phyloP scores from a whole-genome alignment of 495 filamentous ascomycete genomes.

The Aspergillus mulundensis region DNA sequence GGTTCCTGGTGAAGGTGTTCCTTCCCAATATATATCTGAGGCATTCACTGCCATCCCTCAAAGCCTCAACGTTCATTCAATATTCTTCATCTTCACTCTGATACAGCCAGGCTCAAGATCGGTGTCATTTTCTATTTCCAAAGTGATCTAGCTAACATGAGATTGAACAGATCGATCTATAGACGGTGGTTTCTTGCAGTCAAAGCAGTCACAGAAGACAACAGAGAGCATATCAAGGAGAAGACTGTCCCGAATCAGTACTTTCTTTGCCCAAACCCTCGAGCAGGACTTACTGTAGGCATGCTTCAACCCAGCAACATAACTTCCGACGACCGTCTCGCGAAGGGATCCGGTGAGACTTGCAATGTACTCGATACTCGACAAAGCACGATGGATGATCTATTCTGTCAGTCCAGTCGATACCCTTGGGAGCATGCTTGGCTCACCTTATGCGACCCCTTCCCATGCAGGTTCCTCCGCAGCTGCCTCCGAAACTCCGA shows the following conservation, averaged over 20 bases:
- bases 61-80: no score
- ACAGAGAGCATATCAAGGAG: constrained; percentile 27
- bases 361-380: constrained; percentile 35
- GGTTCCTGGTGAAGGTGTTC: no score
- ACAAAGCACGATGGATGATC: constrained; percentile 36
- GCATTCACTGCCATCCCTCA: no score
- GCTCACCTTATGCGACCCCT: constrained; percentile 25
- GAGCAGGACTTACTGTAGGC: constrained; percentile 31
- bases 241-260: constrained; percentile 22
- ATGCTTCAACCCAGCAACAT: constrained; percentile 32
- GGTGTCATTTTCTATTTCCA: no score
- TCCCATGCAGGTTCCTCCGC: constrained; percentile 23
- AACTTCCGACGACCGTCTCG: constrained; percentile 34
- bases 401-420: constrained; percentile 7
- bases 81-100: no score
- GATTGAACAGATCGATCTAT: no score
- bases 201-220: constrained; percentile 25
- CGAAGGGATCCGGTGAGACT: constrained; percentile 25
- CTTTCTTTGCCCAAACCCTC: not conserved
- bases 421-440: not conserved
- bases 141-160: no score
- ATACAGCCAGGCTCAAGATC: no score
- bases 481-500: constrained; percentile 31
- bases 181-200: constrained; percentile 30
- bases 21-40: no score